Evolutionary conservation across 1,139 yeast species (phyloP).

Genomic region (Sugiyamaella xylanicola): DNA sequence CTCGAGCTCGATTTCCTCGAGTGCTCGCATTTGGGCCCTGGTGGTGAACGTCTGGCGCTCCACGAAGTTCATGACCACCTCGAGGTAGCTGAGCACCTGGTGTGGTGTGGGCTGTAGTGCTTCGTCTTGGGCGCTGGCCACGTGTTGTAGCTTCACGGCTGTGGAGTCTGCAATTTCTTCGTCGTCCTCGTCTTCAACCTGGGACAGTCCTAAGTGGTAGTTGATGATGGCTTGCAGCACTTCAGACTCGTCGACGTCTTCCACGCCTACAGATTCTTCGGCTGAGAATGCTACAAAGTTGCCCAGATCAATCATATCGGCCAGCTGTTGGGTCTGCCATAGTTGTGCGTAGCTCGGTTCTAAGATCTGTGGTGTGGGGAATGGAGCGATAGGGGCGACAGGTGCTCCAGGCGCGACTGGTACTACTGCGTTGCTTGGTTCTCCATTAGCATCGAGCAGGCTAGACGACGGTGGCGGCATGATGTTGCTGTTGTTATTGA

Average conservation of each 20-base stretch:
- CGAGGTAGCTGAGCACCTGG: constrained; percentile 19
- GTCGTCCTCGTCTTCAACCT: constrained; percentile 12
- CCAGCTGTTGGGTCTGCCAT: constrained; percentile 22
- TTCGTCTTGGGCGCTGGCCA: constrained; percentile 2
- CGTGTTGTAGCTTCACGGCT: constrained; percentile 9
- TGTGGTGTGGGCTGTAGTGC: constrained; percentile 18
- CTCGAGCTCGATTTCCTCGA: constrained; percentile 20
- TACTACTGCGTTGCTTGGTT: neutral
- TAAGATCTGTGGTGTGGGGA: constrained; percentile 18
- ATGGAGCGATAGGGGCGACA: too few species aligned
- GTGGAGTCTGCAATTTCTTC: constrained; percentile 11
- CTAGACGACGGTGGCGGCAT: constrained; percentile 13
- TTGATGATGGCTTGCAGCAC: constrained; percentile 23
- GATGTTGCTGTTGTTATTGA: neutral
- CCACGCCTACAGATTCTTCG: constrained; percentile 19
- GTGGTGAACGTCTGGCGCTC: constrained; percentile 20
- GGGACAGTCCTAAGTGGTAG: constrained; percentile 21
- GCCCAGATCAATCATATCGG: constrained; percentile 19
- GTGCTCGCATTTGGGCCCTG: constrained; percentile 22
- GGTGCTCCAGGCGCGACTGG: neutral
- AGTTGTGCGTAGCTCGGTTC: constrained; percentile 19
- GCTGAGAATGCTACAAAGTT: constrained; percentile 15
- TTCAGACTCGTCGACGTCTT: constrained; percentile 20
- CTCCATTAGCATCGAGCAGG: neutral
- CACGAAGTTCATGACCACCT: constrained; percentile 18